Evolutionary conservation across 805 yeast species (phyloP), one percentile per base, ranked within the genome.

Genomic region (Candida ficus): DNA sequence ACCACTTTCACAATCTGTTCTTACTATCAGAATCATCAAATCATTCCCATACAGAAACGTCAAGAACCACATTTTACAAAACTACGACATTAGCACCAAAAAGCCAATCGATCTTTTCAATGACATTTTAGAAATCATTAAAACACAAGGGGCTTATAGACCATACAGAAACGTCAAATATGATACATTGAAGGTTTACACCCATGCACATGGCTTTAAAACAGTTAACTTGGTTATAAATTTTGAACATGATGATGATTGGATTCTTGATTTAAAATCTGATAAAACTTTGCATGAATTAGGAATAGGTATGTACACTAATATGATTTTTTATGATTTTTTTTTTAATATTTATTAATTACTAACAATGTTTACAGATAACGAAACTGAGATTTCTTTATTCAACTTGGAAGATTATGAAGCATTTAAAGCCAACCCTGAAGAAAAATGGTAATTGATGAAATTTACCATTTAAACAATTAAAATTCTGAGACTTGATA

Each of bases 171-270:
- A 73, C 45, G 85, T 86, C 9, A 68, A 63, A 0, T 84, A 78
- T 47, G 85, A 91, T 56, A 70, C 90, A 0, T 60, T 91, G 42
- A 93, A 93, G 61, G 73, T 93, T 7, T 93, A 93, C 64, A 84
- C 96, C 22, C 89, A 88, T 57, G 98, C 99, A 0, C 98, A 91
- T 61, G 93, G 95, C 11, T 76, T 95, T 23, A 93, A 93, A 64
- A 86, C 96, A 2, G 83, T 89, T 78, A 89, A 93, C 57, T 70
- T 93, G 49, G 93, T 89, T 35, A 84, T 93, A 47, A 93, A 93
- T 59, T 75, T 93, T 59, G 96, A 87, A 21, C 80, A 90, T 54
- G 86, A 80, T 53, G 84, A 81, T 6, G 82, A 79, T 42, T 84
- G 95, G 89, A 66, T 85, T 5, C 58, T 85, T 40, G 52, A 53